phyloP scores from a whole-genome alignment of 2,329 filamentous ascomycete species.

The Neurospora sp. region DNA sequence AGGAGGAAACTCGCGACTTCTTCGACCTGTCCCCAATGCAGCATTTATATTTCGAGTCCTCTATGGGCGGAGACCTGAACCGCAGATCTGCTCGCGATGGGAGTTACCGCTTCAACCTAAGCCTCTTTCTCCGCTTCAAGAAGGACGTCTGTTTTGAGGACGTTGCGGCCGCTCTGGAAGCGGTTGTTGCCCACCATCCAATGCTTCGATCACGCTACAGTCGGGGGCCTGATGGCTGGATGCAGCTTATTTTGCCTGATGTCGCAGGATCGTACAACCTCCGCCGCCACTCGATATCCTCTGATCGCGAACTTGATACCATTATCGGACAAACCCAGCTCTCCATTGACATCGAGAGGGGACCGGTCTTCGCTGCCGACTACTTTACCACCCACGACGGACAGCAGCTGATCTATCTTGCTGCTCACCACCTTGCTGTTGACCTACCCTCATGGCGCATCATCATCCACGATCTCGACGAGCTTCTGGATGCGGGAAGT shows the following conservation, averaged over 20 bases:
- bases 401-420: slow-evolving; percentile 37
- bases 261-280: slow-evolving; percentile 34
- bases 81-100: slow-evolving; percentile 22
- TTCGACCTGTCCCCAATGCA: slow-evolving; percentile 45
- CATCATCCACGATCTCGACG: slow-evolving; percentile 39
- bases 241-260: slow-evolving; percentile 32
- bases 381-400: slow-evolving; percentile 36
- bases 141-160: slow-evolving; percentile 31
- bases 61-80: slow-evolving; percentile 28
- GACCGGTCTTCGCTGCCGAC: slow-evolving; percentile 40
- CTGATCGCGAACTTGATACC: slow-evolving; percentile 30
- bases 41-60: slow-evolving; percentile 40
- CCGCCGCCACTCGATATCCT: slow-evolving; percentile 29
- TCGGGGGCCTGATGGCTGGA: slow-evolving; percentile 30
- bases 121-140: slow-evolving; percentile 36
- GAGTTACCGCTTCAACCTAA: slow-evolving; percentile 40
- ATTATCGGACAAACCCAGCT: slow-evolving; percentile 32
- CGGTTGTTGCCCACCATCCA: slow-evolving; percentile 38
- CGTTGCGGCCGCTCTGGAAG: slow-evolving; percentile 37
- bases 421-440: slow-evolving; percentile 41
- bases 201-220: slow-evolving; percentile 41
- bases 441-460: slow-evolving; percentile 42
- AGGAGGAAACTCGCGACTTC: slow-evolving; percentile 24
- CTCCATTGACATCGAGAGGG: slow-evolving; percentile 37
- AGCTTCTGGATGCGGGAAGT: slow-evolving; percentile 34